These are phyloP conservation scores for Apiospora rasikravindrae DNA, from an alignment of 2,329 filamentous ascomycete species.

Conservation along the genomic window DNA sequence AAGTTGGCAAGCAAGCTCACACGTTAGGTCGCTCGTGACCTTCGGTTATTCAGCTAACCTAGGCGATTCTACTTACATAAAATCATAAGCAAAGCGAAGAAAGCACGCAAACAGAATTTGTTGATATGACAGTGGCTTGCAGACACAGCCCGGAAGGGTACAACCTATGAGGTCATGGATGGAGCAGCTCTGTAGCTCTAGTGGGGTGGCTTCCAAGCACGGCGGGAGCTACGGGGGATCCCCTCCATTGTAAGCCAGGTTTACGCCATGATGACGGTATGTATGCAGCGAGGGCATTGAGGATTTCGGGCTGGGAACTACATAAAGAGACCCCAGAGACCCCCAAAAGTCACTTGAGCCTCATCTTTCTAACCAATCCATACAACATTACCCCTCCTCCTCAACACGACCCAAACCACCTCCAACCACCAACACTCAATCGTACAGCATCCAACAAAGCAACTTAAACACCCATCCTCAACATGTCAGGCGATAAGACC, in stretches of 20 bases:
- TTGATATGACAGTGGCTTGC: neutral
- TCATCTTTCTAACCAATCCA: neutral
- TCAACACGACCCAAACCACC: neutral
- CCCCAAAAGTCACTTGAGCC: no score
- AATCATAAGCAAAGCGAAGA: neutral
- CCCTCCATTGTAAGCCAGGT: neutral
- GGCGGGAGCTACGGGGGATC: neutral
- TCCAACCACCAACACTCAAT: neutral
- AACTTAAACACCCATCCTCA: neutral
- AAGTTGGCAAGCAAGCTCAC: no score
- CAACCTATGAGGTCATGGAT: slow-evolving; percentile 9
- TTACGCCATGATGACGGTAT: slow-evolving; percentile 13
- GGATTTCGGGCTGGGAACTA: neutral
- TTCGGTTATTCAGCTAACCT: no score
- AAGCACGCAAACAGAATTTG: neutral
- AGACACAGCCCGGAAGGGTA: neutral
- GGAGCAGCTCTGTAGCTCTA: neutral
- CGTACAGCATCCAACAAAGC: neutral
- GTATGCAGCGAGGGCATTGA: neutral
- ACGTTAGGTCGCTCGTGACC: neutral
- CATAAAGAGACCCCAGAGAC: neutral
- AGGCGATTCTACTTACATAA: neutral
- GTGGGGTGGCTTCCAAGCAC: neutral
- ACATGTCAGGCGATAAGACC: slow-evolving; percentile 15
- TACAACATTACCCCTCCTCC: neutral